Evolutionary conservation across 441 rosid genomes (phyloP), one percentile per base, ranked within the genome.

Genomic region (Breynia disticha): DNA sequence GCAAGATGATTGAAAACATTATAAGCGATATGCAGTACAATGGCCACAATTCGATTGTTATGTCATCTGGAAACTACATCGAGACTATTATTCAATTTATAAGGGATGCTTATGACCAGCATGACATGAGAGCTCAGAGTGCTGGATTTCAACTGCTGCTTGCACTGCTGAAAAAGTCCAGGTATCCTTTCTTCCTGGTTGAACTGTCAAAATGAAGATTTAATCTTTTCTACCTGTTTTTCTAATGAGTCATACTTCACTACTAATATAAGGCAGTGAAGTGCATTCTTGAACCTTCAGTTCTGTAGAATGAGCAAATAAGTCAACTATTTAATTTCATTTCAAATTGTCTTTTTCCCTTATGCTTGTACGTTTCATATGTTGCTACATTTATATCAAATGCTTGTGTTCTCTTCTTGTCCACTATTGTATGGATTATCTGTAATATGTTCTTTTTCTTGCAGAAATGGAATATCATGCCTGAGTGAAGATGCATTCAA

Each of bases 121-220:
- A 64, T 39, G 84, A 84, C 66, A 22, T 47, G 16, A 68, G 62
- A 66, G 81, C 90, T 24, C 73, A 69, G 62, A 78, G 64, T 67
- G 55, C 59, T 53, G 96, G 86, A 56, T 65, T 59, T 59, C 76
- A 60, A 49, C 76, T 83, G 62, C 57, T 91, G 42, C 65, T 71
- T 46, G 61, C 60, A 38, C 82, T 72, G 59, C 58, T 79, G 48
- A 73, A 52, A 24, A 71, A 67, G 61, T 70, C 61, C 67, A 82
- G 94, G 89, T 80, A 66, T 60, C 60, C 9, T 22, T 1, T 56
- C n/a, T 45, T 35, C n/a, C 28, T 17, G 35, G 19, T 50, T 17
- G 22, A 47, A 46, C 35, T 37, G 15, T 28, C 21, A 62, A 20
- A 50, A 38, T 35, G 43, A 50, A 16, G 22, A 58, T 38, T 48